phyloP scores from a whole-genome alignment of 1,284 basidiomycete genomes.

The Rhodotorula glutinis region DNA sequence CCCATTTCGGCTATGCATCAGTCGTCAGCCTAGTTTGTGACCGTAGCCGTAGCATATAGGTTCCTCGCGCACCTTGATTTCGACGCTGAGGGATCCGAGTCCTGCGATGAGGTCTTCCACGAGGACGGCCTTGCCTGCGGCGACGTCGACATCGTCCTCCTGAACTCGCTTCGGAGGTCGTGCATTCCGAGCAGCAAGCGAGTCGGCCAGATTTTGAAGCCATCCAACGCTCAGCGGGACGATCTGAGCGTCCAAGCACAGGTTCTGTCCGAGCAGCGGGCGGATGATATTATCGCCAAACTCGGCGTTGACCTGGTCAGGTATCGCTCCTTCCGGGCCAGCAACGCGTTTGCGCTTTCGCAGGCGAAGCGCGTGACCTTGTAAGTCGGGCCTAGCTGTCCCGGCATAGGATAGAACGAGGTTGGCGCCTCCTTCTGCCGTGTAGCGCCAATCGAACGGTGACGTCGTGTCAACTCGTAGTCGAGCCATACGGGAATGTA shows the following conservation, averaged over 20 bases:
- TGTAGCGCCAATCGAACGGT: constrained; percentile 62
- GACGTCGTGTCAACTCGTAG: constrained; percentile 2
- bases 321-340: constrained; percentile 9
- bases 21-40: constrained; percentile 8
- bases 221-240: constrained; percentile 61
- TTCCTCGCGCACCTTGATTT: constrained; percentile 78
- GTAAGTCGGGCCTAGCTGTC: constrained; percentile 53
- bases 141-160: constrained; percentile 60
- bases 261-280: constrained; percentile 17
- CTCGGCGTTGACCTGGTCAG: constrained; percentile 21
- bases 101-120: constrained; percentile 60
- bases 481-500: not conserved
- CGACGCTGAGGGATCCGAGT: constrained; percentile 62
- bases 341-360: constrained; percentile 55
- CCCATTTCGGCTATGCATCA: constrained; percentile 87
- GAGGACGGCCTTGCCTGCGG: constrained; percentile 60
- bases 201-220: constrained; percentile 57
- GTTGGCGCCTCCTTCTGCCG: constrained; percentile 84
- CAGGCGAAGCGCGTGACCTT: constrained; percentile 67
- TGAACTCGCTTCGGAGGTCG: constrained; percentile 59
- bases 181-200: constrained; percentile 51
- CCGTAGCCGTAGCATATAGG: no score
- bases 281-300: constrained; percentile 14
- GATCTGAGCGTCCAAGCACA: constrained; percentile 50
- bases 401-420: constrained; percentile 79